Percentiles rank a stretch among this genome's conserved stretches.
Evolutionary conservation across 768 basidiomycete genomes (phyloP).

Genomic region (Boletus rubroflammeus): DNA sequence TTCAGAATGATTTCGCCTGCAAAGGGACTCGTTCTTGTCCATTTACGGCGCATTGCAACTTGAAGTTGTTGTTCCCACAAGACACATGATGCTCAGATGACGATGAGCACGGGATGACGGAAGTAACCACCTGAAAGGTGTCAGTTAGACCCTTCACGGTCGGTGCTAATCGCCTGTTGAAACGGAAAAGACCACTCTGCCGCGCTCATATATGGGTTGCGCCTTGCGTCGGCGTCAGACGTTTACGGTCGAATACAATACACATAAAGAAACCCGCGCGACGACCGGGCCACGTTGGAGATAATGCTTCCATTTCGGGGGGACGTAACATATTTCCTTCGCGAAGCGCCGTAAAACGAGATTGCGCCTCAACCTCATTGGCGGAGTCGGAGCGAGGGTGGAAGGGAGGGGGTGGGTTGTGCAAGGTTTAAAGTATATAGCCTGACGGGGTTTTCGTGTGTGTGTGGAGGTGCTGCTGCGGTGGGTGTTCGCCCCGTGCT

Average conservation of each 20-base stretch:
- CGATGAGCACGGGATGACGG: neutral
- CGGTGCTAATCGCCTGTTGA: neutral
- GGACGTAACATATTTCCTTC: neutral
- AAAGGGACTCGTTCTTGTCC: neutral
- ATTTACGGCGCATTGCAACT: neutral
- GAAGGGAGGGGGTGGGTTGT: neutral
- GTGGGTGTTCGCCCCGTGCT: neutral
- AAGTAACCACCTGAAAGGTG: neutral
- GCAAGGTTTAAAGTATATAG: conserved; percentile 17
- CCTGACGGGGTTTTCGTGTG: conserved; percentile 3
- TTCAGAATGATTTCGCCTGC: neutral
- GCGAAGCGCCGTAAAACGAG: conserved; percentile 7
- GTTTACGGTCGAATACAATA: neutral
- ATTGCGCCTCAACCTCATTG: conserved; percentile 18
- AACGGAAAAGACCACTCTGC: neutral
- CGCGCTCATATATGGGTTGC: neutral
- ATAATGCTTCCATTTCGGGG: conserved; percentile 17
- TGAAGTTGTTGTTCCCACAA: neutral
- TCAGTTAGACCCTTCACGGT: neutral
- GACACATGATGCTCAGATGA: neutral
- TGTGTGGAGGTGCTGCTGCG: neutral
- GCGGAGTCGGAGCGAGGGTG: conserved; percentile 24
- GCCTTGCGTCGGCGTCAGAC: conserved; percentile 1
- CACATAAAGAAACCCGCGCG: neutral
- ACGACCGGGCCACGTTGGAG: conserved; percentile 7